Conservation (phyloP, 352 stramenopile genomes). For the Blastocystis sp. region DNA sequence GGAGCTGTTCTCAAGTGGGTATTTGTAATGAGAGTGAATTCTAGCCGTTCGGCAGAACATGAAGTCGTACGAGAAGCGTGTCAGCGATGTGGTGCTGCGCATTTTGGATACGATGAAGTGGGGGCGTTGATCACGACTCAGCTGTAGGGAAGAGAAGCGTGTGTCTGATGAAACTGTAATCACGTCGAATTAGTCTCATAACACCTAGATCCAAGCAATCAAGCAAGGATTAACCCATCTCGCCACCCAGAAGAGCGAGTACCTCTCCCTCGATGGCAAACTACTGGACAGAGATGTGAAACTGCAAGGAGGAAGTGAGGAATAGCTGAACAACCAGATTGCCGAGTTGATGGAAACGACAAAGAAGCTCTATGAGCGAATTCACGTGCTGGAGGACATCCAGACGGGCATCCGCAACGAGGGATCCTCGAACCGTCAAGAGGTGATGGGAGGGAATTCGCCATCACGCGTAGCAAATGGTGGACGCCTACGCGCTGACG, state of each 20-base stretch:
- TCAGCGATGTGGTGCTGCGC: slow-evolving; percentile 1
- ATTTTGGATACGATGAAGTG: neutral
- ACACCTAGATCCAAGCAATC: neutral
- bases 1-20: slow-evolving; percentile 46
- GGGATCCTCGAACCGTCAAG: neutral
- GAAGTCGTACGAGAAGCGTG: slow-evolving; percentile 43
- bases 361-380: neutral
- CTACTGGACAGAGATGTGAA: neutral
- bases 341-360: slow-evolving; percentile 9
- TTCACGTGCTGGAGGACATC: slow-evolving; percentile 28
- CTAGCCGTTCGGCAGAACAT: slow-evolving; percentile 60
- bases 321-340: slow-evolving; percentile 11
- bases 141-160: neutral
- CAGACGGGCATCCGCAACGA: slow-evolving; percentile 1
- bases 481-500: slow-evolving; percentile 14
- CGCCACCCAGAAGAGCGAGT: neutral
- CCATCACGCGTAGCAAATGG: neutral
- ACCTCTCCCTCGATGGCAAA: neutral
- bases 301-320: neutral
- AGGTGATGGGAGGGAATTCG: neutral
- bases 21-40: neutral
- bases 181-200: neutral
- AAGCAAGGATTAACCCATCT: neutral
- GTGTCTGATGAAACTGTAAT: neutral
- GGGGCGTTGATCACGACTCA: neutral